Evolutionary conservation across 495 filamentous ascomycete species (phyloP), one percentile per base, ranked within the genome.

Genomic region (Cudoniella acicularis): DNA sequence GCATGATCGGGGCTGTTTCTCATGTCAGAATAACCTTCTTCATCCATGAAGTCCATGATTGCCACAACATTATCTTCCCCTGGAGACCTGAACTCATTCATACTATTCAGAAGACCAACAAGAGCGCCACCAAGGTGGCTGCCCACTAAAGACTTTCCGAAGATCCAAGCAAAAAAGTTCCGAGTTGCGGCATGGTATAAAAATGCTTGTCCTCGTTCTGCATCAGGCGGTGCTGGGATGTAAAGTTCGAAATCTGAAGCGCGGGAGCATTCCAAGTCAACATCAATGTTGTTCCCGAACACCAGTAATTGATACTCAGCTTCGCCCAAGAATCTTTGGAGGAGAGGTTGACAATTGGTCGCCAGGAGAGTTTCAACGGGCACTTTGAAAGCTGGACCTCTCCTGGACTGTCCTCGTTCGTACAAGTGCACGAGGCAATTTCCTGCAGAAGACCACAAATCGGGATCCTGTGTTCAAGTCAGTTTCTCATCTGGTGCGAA

Each of bases 111-210:
- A 26, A 89, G 75, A 26, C 72, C 70, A n/a, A 83, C 72, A 22
- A 89, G 64, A 1, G 84, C 72, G 30, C 69, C 64, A 6, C 86
- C 84, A 24, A 89, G 74, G 55, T 76, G 73, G 22, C 72, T 70
- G 1, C 86, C 86, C 11, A 88, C 85, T 41, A 89, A 59, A 0
- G 86, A 79, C 55, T 77, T 80, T 10, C 75, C 70, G 60, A 83
- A 79, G 10, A 87, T 68, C 73, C 79, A 88, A 40, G 86, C 86
- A 54, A 89, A 83, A 62, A 88, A 80, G 58, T 89, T 89, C n/a
- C 86, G 77, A 0, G 79, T 87, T 1, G 82, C 80, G 13, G 86
- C 54, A 58, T 89, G 83, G 59, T 83, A 84, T 13, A 70, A 63
- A 54, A 82, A 79, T 3, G 77, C 72, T 40, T 80, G 75, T 16